Conservation (phyloP, 2,329 filamentous ascomycete genomes). For the Ophiostoma sp. region DNA sequence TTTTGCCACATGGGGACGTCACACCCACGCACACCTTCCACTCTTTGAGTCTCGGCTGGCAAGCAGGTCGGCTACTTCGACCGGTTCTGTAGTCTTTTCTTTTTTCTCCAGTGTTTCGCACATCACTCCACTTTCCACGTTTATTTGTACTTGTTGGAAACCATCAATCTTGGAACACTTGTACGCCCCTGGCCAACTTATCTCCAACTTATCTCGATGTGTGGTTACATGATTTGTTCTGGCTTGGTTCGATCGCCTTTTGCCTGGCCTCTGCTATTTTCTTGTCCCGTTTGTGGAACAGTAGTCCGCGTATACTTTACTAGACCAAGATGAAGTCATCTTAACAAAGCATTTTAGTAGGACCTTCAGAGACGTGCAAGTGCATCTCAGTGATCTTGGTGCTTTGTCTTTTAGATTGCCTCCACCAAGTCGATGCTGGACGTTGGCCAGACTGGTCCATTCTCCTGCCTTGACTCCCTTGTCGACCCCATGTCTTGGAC, state of each 20-base stretch:
- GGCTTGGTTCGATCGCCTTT: neutral
- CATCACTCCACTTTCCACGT: neutral
- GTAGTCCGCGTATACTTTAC: neutral
- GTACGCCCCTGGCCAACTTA: neutral
- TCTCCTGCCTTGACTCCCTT: neutral
- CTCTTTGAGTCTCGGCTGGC: neutral
- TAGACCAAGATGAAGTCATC: neutral
- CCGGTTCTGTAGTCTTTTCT: neutral
- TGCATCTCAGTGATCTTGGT: neutral
- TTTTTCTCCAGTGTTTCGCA: neutral
- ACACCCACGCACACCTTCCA: neutral
- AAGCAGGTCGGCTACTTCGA: neutral
- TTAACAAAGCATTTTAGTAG: neutral
- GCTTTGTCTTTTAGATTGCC: neutral
- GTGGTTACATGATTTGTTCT: neutral
- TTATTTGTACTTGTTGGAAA: neutral
- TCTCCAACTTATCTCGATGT: neutral
- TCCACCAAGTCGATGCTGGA: neutral
- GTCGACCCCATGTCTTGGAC: neutral
- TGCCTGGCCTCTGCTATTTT: neutral
- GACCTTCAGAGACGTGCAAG: neutral
- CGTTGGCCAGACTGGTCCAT: neutral
- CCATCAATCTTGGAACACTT: neutral
- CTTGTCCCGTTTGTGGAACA: neutral
- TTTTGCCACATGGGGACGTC: constrained; percentile 9